These are phyloP conservation scores for Truncatella angustata DNA, from an alignment of 2,329 filamentous ascomycete genomes.

Conservation along the genomic window DNA sequence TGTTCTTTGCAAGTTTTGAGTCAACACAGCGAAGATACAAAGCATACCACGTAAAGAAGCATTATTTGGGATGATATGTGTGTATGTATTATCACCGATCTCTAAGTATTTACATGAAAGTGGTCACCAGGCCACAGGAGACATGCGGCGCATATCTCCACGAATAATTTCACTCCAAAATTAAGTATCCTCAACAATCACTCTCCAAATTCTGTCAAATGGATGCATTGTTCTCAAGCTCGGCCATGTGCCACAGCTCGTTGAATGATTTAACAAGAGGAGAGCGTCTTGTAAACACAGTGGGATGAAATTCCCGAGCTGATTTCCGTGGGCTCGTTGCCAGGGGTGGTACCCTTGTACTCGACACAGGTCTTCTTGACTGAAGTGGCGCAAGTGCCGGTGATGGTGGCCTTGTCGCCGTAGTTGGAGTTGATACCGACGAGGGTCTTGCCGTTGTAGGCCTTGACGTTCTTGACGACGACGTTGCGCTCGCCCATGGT, in stretches of 20 bases:
- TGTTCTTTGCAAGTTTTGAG: too few relatives aligned
- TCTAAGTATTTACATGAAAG: neutral
- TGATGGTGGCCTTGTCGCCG: constrained; percentile 29
- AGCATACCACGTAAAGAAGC: too few relatives aligned
- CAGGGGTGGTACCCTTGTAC: constrained; percentile 20
- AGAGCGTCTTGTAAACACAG: constrained; percentile 16
- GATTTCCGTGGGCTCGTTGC: constrained; percentile 21
- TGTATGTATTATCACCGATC: constrained; percentile 1
- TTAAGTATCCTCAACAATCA: neutral
- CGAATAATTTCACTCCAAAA: neutral
- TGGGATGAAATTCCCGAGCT: constrained; percentile 15
- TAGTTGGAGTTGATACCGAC: constrained; percentile 38
- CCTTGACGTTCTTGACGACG: constrained; percentile 29
- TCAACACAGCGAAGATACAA: too few relatives aligned
- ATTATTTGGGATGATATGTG: neutral
- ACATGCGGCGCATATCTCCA: neutral
- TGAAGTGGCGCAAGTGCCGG: constrained; percentile 16
- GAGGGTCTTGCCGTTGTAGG: constrained; percentile 24
- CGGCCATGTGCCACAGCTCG: neutral
- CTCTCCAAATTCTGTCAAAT: neutral
- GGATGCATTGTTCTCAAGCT: too few relatives aligned
- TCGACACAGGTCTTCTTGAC: constrained; percentile 20
- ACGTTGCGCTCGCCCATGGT: constrained; percentile 28
- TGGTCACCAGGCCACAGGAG: neutral
- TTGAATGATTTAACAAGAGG: constrained; percentile 2